A percentile compares a stretch with the other conserved stretches of the same genome.
Evolutionary conservation across 2,329 filamentous ascomycete genomes (phyloP).

Genomic region (Monilinia laxa): DNA sequence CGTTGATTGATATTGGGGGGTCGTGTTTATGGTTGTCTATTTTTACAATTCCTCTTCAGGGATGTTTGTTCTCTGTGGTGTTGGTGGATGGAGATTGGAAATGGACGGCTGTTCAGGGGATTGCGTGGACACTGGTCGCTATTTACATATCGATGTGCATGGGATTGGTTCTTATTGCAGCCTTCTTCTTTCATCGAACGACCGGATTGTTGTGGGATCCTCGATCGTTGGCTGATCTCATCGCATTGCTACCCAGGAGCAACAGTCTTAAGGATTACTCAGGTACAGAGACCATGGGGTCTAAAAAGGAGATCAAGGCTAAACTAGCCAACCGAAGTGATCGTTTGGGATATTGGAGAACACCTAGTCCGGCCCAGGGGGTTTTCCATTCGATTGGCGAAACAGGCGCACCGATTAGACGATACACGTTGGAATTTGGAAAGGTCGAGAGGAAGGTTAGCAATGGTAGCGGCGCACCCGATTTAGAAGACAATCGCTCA

Average conservation of each 20-base stretch:
- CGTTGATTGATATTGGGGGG: constrained; percentile 64
- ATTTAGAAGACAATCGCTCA: constrained; percentile 35
- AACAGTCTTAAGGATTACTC: constrained; percentile 74
- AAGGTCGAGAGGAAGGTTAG: constrained; percentile 46
- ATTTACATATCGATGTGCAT: constrained; percentile 68
- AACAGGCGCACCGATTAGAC: constrained; percentile 51
- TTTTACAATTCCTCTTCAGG: constrained; percentile 79
- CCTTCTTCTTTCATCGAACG: constrained; percentile 62
- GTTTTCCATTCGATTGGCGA: constrained; percentile 82
- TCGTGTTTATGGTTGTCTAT: constrained; percentile 73
- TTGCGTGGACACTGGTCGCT: constrained; percentile 74
- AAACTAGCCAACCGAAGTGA: constrained; percentile 60
- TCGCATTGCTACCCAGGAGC: constrained; percentile 74
- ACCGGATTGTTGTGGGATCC: constrained; percentile 87
- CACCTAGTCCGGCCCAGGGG: constrained; percentile 58
- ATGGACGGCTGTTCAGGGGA: constrained; percentile 75
- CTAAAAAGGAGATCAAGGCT: constrained; percentile 52
- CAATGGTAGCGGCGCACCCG: constrained; percentile 22
- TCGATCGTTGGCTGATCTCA: constrained; percentile 75
- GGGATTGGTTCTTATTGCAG: constrained; percentile 56
- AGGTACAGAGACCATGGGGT: constrained; percentile 61
- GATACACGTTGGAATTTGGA: constrained; percentile 51
- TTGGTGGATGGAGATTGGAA: constrained; percentile 62
- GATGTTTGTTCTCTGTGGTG: constrained; percentile 69
- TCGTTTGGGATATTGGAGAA: constrained; percentile 83